phyloP scores from a whole-genome alignment of 176 grass and related monocot species.

The Oryza officinalis region DNA sequence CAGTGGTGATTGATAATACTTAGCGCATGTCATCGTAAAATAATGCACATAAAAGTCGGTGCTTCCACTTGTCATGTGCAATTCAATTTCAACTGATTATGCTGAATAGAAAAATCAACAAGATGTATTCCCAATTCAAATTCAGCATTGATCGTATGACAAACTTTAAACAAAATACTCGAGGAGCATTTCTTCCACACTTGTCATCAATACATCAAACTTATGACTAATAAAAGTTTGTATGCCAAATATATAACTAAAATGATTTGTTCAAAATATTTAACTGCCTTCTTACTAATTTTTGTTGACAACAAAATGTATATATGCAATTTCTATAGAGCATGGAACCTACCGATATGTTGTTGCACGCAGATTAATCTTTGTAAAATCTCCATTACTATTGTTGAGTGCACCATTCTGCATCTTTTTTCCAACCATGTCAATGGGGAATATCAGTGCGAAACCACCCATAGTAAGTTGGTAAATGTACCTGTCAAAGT shows the following conservation, averaged over 20 bases:
- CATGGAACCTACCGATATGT: conserved; percentile 55
- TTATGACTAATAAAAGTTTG: not conserved
- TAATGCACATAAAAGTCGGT: not conserved
- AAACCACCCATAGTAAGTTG: conserved; percentile 95
- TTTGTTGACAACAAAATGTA: not conserved
- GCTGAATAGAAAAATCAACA: not conserved
- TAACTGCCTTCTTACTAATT: not conserved
- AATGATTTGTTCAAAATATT: not conserved
- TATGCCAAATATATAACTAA: not conserved
- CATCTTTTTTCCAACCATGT: conserved; percentile 54
- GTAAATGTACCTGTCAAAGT: conserved; percentile 74
- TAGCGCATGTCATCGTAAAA: not conserved
- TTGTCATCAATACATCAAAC: not conserved
- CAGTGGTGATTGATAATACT: not conserved
- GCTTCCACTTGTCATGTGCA: not conserved
- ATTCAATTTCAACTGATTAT: not conserved
- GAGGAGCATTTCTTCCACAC: not conserved
- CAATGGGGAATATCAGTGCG: conserved; percentile 76
- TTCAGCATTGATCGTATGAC: not conserved
- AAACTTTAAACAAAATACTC: not conserved
- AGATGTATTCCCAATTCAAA: not conserved
- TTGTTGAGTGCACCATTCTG: conserved; percentile 34
- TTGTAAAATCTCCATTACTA: conserved; percentile 56
- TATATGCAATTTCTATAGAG: not conserved
- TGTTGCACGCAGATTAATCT: conserved; percentile 86